Base-by-base conservation (phyloP, 2,329 filamentous ascomycete species). In the Fusarium sp. region DNA sequence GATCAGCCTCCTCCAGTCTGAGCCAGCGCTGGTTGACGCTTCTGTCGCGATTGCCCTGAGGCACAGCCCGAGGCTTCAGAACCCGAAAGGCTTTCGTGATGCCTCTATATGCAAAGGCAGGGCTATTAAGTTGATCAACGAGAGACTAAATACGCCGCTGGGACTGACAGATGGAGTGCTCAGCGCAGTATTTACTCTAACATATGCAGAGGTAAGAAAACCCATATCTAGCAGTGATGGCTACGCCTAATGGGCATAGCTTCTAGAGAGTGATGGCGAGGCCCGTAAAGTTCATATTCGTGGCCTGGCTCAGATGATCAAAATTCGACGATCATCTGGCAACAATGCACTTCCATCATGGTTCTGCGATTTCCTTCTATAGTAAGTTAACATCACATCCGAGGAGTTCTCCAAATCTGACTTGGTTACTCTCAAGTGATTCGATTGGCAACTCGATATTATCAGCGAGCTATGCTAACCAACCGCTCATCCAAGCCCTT, bases 21-120 rank as follows among this genome's bases (percentile, higher is more conserved):
- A 74, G 32, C 72, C 71, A n/a, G 72, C 72, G 11, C 56, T 74
- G 2, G 48, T 74, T 3, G 71, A 74, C n/a, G 71, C 72, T 0
- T 73, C 72, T 1, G 60, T 74, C 58, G 48, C 62, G 0, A 65
- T 74, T 11, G 69, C 53, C 1, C 14, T 74, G 2, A 48, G 46
- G 15, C 48, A 71, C n/a, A 61, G 47, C 1, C 37, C 51, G 0
- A 14, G 15, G 2, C 11, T 33, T 0, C 32, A 25, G 9, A 45
- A 20, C 3, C 10, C 15, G 3, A 46, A 41, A 7, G 19, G 15
- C 4, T 9, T 60, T 7, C 23, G 32, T 3, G 35, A 47, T 7
- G 56, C 44, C 0, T 25, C 44, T 1, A 7, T 60, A 10, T 49
- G 54, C 6, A 71, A 56, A 4, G 49, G 45, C 7, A 62, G 50